A percentile compares a stretch with the other conserved stretches of the same genome.
phyloP scores from a whole-genome alignment of 805 yeast genomes.

The Saccharomyces kudriavzevii region DNA sequence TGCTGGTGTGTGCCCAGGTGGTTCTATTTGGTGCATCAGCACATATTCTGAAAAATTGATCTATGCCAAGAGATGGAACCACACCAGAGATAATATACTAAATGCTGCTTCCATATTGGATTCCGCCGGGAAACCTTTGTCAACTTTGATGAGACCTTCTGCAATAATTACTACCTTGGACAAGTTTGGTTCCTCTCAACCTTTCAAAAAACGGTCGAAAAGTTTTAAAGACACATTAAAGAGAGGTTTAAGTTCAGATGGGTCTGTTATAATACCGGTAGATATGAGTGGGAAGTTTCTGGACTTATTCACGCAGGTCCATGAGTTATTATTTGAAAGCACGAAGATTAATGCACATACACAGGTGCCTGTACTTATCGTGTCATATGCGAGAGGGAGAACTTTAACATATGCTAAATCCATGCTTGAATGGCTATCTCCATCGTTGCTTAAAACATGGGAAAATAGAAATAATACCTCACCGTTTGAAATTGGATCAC shows the following conservation, averaged over 20 bases:
- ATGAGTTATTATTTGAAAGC: conserved; percentile 43
- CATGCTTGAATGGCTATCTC: conserved; percentile 93
- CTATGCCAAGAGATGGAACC: conserved; percentile 92
- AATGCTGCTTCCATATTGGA: conserved; percentile 60
- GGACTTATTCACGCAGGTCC: conserved; percentile 69
- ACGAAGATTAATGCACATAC: conserved; percentile 30
- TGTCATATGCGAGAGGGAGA: conserved; percentile 75
- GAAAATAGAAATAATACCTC: conserved; percentile 55
- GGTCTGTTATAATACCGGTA: conserved; percentile 76
- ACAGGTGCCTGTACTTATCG: conserved; percentile 60
- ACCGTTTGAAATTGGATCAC: conserved; percentile 64
- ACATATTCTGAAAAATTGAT: conserved; percentile 72
- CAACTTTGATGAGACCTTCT: conserved; percentile 66
- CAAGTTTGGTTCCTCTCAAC: conserved; percentile 51
- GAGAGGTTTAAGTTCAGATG: conserved; percentile 33
- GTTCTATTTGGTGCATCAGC: conserved; percentile 76
- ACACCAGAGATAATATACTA: conserved; percentile 77
- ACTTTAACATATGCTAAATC: conserved; percentile 74
- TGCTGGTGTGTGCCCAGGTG: conserved; percentile 92
- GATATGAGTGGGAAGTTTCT: conserved; percentile 72
- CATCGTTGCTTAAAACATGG: conserved; percentile 79
- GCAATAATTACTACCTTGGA: conserved; percentile 61
- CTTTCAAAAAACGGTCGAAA: conserved; percentile 57
- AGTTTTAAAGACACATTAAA: conserved; percentile 59
- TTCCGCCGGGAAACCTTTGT: conserved; percentile 52